These are phyloP conservation scores for Cubamyces sp. DNA, from an alignment of 768 basidiomycete species.

Conservation along the genomic window DNA sequence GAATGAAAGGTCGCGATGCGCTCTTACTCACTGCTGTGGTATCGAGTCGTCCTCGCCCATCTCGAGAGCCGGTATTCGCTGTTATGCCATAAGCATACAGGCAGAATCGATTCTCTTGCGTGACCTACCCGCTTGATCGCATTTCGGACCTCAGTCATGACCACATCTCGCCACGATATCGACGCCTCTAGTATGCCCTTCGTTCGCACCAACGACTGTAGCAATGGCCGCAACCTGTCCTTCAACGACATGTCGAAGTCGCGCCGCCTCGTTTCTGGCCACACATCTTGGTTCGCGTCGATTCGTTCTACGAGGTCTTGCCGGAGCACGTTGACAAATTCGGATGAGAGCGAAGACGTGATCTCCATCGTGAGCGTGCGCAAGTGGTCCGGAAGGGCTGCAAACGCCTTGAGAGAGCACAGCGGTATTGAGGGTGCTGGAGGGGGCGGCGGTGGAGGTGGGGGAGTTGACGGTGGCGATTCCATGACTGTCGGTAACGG, in stretches of 20 bases:
- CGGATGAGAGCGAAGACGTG: constrained; percentile 72
- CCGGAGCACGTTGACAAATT: constrained; percentile 73
- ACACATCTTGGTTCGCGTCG: constrained; percentile 26
- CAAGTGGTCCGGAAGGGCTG: constrained; percentile 75
- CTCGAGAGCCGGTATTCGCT: constrained; percentile 67
- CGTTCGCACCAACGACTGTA: constrained; percentile 79
- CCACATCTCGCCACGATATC: constrained; percentile 70
- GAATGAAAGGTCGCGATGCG: not conserved
- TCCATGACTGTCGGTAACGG: constrained; percentile 32
- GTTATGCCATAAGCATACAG: not conserved
- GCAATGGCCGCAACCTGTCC: constrained; percentile 70
- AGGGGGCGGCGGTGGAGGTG: constrained; percentile 14
- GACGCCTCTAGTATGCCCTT: constrained; percentile 70
- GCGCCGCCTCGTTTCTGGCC: constrained; percentile 23
- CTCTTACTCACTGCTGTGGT: constrained; percentile 27
- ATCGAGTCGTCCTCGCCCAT: constrained; percentile 54
- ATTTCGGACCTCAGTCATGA: constrained; percentile 59
- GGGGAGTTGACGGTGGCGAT: constrained; percentile 28
- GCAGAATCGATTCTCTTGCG: no score
- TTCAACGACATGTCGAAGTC: constrained; percentile 50
- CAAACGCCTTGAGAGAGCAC: constrained; percentile 71
- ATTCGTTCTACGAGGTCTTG: constrained; percentile 66
- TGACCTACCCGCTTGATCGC: constrained; percentile 61
- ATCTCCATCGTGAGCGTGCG: constrained; percentile 76
- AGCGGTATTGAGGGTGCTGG: constrained; percentile 52